Conservation (phyloP, 768 basidiomycete genomes). For the Russula olivacea region DNA sequence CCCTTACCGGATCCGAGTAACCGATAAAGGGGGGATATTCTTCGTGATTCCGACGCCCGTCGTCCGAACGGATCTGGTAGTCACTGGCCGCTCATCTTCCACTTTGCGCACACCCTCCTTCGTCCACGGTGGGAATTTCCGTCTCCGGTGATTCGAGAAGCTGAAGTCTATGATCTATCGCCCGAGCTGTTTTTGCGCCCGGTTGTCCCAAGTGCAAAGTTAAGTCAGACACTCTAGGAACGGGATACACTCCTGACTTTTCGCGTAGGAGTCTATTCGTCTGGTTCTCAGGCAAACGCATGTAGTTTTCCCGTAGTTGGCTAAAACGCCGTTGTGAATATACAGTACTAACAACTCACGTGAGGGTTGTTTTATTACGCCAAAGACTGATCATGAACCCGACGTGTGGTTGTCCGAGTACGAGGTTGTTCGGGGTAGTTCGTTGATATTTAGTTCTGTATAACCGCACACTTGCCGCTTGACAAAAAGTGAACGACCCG, state of each 20-base stretch:
- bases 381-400: background rate
- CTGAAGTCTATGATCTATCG: slow-evolving; percentile 1
- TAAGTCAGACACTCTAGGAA: background rate
- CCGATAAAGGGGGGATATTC: slow-evolving; percentile 2
- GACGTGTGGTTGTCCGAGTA: slow-evolving; percentile 2
- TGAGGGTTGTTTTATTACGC: slow-evolving; percentile 6
- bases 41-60: slow-evolving; percentile 5
- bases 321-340: background rate
- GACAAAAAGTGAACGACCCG: slow-evolving; percentile 2
- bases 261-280: background rate
- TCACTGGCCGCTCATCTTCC: slow-evolving; percentile 9
- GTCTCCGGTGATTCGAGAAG: background rate
- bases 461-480: slow-evolving; percentile 18
- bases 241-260: background rate
- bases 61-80: slow-evolving; percentile 7
- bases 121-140: slow-evolving; percentile 12
- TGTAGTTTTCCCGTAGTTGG: background rate
- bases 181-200: slow-evolving; percentile 9
- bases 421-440: background rate
- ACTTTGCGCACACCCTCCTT: slow-evolving; percentile 9
- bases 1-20: slow-evolving; percentile 9
- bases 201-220: background rate
- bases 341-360: background rate
- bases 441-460: slow-evolving; percentile 12
- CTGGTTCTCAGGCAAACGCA: background rate